Percentiles rank a stretch among this genome's conserved stretches.
phyloP scores from a whole-genome alignment of 345 rosid species.

The Euphorbia tirucalli region DNA sequence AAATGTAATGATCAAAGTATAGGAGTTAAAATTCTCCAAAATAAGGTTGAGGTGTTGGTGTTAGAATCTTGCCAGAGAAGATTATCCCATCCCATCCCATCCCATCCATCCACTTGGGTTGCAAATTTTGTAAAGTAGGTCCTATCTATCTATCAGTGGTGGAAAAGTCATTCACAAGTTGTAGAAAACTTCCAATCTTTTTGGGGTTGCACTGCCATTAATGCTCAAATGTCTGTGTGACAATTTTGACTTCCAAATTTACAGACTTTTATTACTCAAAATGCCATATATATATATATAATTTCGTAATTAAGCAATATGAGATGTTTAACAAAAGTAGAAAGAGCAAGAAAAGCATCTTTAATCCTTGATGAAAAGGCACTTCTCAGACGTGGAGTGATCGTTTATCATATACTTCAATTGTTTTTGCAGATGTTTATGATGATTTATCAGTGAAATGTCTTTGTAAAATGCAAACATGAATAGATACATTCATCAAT shows the following conservation, averaged over 20 bases:
- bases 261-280: background rate
- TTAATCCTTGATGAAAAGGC: too few species aligned
- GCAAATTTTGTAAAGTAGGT: background rate
- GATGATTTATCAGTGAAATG: background rate
- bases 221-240: constrained; percentile 3
- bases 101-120: background rate
- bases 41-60: too few species aligned
- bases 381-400: too few species aligned
- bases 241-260: background rate
- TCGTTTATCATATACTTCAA: too few species aligned
- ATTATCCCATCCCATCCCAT: background rate
- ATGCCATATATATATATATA: too few species aligned
- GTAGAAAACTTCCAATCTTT: background rate
- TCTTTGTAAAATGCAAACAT: background rate
- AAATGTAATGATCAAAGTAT: too few species aligned
- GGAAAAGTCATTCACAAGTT: background rate
- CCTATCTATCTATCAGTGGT: background rate
- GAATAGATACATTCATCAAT: background rate
- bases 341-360: too few species aligned
- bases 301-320: too few species aligned
- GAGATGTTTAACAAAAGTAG: too few species aligned
- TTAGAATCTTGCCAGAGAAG: background rate
- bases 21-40: too few species aligned
- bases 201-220: background rate
- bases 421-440: too few species aligned